Evolutionary conservation across 345 rosid species (phyloP).

Genomic region (Draba incana): DNA sequence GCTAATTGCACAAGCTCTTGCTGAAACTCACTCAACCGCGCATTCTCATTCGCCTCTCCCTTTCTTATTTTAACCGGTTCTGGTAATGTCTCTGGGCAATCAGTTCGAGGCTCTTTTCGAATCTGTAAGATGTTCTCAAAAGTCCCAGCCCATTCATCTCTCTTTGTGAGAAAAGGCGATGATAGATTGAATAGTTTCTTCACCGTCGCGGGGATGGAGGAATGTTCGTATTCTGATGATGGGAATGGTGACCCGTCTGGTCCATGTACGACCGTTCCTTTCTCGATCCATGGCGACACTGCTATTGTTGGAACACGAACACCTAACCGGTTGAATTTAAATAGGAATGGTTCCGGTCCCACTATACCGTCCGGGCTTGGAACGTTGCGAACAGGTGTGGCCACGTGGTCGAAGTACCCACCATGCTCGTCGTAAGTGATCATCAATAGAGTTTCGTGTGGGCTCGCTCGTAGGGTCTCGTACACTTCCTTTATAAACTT

Average conservation of each 20-base stretch:
- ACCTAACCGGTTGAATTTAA: conserved; percentile 72
- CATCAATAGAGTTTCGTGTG: conserved; percentile 70
- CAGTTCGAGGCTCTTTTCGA: conserved; percentile 69
- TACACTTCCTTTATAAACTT: conserved; percentile 72
- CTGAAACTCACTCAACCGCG: conserved; percentile 76
- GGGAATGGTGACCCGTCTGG: conserved; percentile 74
- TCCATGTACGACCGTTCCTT: conserved; percentile 89
- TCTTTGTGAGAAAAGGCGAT: conserved; percentile 70
- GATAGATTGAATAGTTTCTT: conserved; percentile 74
- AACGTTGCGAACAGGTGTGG: conserved; percentile 77
- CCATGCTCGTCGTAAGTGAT: conserved; percentile 98
- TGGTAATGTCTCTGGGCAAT: conserved; percentile 74
- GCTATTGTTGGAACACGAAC: conserved; percentile 83
- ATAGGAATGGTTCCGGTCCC: conserved; percentile 74
- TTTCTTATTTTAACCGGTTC: conserved; percentile 63
- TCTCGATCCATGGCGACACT: conserved; percentile 87
- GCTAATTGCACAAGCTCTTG: conserved; percentile 81
- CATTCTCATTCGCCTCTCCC: conserved; percentile 66
- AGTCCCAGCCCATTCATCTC: conserved; percentile 91
- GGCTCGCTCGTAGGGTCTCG: conserved; percentile 84
- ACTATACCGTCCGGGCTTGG: conserved; percentile 93
- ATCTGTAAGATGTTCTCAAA: conserved; percentile 67
- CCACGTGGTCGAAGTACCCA: conserved; percentile 85
- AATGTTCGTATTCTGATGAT: conserved; percentile 85
- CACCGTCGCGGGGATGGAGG: conserved; percentile 92